Evolutionary conservation across 2,329 filamentous ascomycete genomes (phyloP), one percentile per base, ranked within the genome.

Genomic region (Sporothrix inflata): DNA sequence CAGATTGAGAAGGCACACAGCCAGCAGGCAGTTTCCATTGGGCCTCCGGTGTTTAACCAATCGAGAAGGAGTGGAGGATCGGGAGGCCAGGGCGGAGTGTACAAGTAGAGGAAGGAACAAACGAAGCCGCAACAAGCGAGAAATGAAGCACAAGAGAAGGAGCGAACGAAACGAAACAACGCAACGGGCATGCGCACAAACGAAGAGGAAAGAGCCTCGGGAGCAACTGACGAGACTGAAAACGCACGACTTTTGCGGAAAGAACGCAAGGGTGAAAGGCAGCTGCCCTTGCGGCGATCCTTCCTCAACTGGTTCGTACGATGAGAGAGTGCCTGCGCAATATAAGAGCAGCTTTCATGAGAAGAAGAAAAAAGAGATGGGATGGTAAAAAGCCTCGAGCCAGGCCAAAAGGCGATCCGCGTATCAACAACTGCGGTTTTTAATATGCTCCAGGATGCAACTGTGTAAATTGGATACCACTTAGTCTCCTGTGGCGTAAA

Each of bases 261-360:
- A 14, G 16, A 27, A 45, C n/a, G 38, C 21, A 45, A 65, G 57
- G 57, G 57, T 42, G 19, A 40, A 16, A 24, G 57, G 21, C 60
- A 27, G 14, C 40, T 49, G 63, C 42, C 63, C 63, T 66, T 34
- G 63, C 63, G 24, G n/a, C 42, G 63, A 66, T 66, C 63, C 63
- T 49, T 66, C 63, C 42, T 66, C 60, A 27, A 42, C 38, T 2
- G 11, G 60, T 65, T 65, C 2, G 12, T 21, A n/a, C 55, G 55
- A 40, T 61, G 60, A 14, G 60, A 14, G n/a, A 14, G 24, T 65
- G 21, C 47, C 16, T n/a, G 45, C 16, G 6, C 6, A n/a, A 49
- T 47, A 42, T 8, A n/a, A 42, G 34, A 42, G 34, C 34, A 42
- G 4, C 60, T 63, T 45, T 1, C 42, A 8, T 40, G 27, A 8